Base-by-base conservation (phyloP, 352 stramenopile species). In the Phytophthora lateralis region DNA sequence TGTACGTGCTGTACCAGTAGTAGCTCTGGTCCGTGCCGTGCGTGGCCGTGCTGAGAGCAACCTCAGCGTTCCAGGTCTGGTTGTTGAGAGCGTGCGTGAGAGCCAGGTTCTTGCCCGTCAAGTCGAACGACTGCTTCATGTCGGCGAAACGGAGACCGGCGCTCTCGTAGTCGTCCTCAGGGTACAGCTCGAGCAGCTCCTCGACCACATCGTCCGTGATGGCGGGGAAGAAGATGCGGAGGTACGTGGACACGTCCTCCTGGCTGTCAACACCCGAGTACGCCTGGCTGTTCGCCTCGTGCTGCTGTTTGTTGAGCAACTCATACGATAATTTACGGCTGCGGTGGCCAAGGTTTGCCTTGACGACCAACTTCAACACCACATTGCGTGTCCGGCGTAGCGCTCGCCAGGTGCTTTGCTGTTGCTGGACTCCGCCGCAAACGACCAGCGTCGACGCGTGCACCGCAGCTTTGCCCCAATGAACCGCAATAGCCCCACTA, bases 1-100 rank as follows among this genome's bases (percentile, higher is more conserved):
- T 37, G 41, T 64, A 60, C 3, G 60, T 69, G 53, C 39, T 59
- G 53, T 69, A 69, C 32, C 47, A 69, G 53, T 69, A 69, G 46
- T 69, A 69, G 18, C 14, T 63, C 24, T 69, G 60, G 46, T 69
- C 60, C 1, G 21, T 44, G 11, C 53, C 60, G 35, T 69, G 60
- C 18, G 32, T 63, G 11, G 53, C 60, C 5, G 29, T 0, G 34
- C 53, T 42, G 2, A 69, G 35, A 6, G 53, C 46, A 6, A 69
- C 55, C 26, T 59, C 46, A 12, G 60, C 60, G 39, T 69, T 69
- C 60, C 60, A 69, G 1, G 60, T 69, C 47, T 57, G 20, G 32
- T 69, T 69, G 27, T 63, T 63, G 20, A 69, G 46, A 2, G 60
- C 53, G 47, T 69, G 21, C 2, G 53, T 59, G 2, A 69, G 14